phyloP scores from a whole-genome alignment of 2,329 filamentous ascomycete species.

The Verticillium longisporum region DNA sequence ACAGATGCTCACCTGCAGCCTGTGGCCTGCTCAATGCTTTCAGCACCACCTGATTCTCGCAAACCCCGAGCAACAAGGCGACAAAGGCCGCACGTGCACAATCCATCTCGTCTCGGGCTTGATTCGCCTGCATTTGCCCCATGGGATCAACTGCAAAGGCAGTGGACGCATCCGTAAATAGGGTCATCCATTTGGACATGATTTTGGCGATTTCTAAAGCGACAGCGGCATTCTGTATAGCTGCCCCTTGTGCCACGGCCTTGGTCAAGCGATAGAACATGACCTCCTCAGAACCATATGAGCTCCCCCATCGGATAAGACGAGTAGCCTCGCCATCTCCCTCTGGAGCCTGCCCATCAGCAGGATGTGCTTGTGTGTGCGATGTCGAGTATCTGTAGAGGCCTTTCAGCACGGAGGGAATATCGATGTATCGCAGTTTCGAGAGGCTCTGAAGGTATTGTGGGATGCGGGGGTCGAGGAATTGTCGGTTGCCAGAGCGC shows the following conservation, averaged over 20 bases:
- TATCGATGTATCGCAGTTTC: constrained; percentile 42
- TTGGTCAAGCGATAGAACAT: constrained; percentile 92
- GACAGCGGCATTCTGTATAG: constrained; percentile 38
- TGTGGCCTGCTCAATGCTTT: constrained; percentile 43
- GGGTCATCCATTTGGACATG: constrained; percentile 51
- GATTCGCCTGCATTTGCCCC: constrained; percentile 33
- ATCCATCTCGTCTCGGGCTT: constrained; percentile 50
- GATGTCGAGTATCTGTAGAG: constrained; percentile 52
- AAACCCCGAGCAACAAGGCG: constrained; percentile 53
- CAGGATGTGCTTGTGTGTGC: constrained; percentile 26
- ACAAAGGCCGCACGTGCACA: constrained; percentile 56
- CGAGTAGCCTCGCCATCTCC: constrained; percentile 12
- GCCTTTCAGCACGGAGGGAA: constrained; percentile 45
- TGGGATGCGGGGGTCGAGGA: constrained; percentile 51
- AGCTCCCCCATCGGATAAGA: constrained; percentile 43
- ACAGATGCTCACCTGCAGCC: constrained; percentile 40
- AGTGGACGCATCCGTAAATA: constrained; percentile 45
- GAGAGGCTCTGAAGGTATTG: constrained; percentile 53
- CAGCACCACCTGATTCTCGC: constrained; percentile 52
- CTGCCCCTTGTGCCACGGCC: constrained; percentile 58
- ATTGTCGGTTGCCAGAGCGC: constrained; percentile 36
- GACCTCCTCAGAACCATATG: constrained; percentile 70
- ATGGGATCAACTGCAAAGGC: constrained; percentile 42
- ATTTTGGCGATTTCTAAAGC: constrained; percentile 42
- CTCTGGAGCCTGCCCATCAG: constrained; percentile 3